Percentiles rank a stretch among this genome's conserved stretches.
phyloP scores from a whole-genome alignment of 805 yeast species.

The Scheffersomyces lignosus region DNA sequence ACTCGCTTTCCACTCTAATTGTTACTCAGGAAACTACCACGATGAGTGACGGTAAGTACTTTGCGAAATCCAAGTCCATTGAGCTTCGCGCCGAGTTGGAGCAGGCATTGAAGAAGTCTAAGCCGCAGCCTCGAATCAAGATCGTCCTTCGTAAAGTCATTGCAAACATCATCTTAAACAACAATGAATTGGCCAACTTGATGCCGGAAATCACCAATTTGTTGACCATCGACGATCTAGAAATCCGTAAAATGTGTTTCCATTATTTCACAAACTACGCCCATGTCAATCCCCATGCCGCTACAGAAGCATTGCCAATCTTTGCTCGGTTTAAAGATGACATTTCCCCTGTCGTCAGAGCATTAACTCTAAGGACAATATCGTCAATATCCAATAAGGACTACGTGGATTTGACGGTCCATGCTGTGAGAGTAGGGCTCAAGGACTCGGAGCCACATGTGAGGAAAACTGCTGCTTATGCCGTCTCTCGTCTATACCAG shows the following conservation, averaged over 20 bases:
- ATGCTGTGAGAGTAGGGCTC: conserved; percentile 34
- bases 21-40: too few relatives aligned
- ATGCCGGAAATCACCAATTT: conserved; percentile 46
- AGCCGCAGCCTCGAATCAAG: conserved; percentile 37
- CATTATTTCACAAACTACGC: conserved; percentile 65
- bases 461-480: conserved; percentile 67
- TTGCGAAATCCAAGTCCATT: conserved; percentile 37
- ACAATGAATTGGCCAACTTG: conserved; percentile 68
- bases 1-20: too few relatives aligned
- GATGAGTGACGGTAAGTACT: conserved; percentile 42
- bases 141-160: conserved; percentile 63
- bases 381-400: conserved; percentile 58
- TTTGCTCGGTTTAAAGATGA: conserved; percentile 55
- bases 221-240: conserved; percentile 13
- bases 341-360: conserved; percentile 48
- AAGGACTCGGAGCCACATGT: conserved; percentile 57
- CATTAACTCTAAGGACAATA: conserved; percentile 64
- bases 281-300: conserved; percentile 53
- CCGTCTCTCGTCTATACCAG: conserved; percentile 67
- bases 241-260: conserved; percentile 50
- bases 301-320: conserved; percentile 55
- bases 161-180: conserved; percentile 82
- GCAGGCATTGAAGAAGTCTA: conserved; percentile 42
- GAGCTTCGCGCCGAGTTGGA: conserved; percentile 44
- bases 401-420: conserved; percentile 48